These are phyloP conservation scores for Aureobasidium sp. DNA, from an alignment of 2,329 filamentous ascomycete genomes.

Conservation along the genomic window DNA sequence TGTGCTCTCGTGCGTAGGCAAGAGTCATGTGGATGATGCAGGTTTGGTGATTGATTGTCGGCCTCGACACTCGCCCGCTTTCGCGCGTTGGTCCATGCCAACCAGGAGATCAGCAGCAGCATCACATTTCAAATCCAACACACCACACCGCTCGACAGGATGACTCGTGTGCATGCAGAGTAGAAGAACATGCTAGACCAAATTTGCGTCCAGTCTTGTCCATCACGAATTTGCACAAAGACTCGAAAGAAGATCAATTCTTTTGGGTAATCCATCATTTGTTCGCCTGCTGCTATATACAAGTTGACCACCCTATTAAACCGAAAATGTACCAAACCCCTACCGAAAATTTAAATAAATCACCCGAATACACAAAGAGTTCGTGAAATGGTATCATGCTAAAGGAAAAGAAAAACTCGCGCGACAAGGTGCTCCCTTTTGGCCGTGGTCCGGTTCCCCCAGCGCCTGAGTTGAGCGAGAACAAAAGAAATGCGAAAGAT, in stretches of 20 bases:
- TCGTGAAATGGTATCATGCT: conserved; percentile 15
- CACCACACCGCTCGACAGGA: background rate
- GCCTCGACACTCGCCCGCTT: background rate
- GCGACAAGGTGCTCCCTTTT: background rate
- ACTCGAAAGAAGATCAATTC: too few species aligned
- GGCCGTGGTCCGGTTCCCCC: background rate
- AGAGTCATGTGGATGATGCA: conserved; percentile 6
- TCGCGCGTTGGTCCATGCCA: conserved; percentile 1
- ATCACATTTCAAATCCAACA: conserved; percentile 1
- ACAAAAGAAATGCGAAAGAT: background rate
- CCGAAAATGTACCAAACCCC: background rate
- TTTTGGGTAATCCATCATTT: too few species aligned
- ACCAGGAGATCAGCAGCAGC: background rate
- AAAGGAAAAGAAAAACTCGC: background rate
- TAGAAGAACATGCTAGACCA: background rate
- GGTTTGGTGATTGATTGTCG: background rate
- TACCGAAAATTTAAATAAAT: background rate
- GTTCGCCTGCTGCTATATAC: conserved; percentile 3
- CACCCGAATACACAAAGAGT: background rate
- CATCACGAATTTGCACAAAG: too few species aligned
- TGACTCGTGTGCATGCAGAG: background rate
- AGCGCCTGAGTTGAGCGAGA: background rate
- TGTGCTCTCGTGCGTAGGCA: background rate
- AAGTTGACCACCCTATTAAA: too few species aligned
- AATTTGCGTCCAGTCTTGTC: too few species aligned